Evolutionary conservation across 352 stramenopile genomes (phyloP).

Genomic region (Phytophthora colocasiae): DNA sequence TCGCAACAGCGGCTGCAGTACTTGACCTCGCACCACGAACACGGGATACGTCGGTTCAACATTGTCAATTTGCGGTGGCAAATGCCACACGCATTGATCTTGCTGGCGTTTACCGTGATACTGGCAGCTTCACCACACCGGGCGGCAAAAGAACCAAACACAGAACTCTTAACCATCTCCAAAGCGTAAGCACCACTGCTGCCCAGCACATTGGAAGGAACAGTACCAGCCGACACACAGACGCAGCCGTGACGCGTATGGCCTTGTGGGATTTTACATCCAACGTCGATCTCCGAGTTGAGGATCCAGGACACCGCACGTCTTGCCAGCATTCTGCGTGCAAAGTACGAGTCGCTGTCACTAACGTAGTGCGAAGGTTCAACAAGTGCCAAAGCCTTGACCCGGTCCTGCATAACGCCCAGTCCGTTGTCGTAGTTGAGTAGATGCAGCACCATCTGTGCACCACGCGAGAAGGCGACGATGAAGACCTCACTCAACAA

Average conservation of each 20-base stretch:
- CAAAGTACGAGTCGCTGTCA: conserved; percentile 83
- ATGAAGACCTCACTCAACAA: conserved; percentile 76
- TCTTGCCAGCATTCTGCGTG: conserved; percentile 67
- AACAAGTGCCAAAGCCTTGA: conserved; percentile 82
- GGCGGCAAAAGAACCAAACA: conserved; percentile 84
- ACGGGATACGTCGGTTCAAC: conserved; percentile 81
- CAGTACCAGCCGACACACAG: conserved; percentile 77
- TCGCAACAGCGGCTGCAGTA: conserved; percentile 87
- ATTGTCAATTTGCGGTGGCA: conserved; percentile 85
- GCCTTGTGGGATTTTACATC: conserved; percentile 74
- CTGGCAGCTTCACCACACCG: conserved; percentile 68
- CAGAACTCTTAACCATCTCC: conserved; percentile 85
- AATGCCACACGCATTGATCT: conserved; percentile 78
- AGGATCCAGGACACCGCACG: conserved; percentile 81
- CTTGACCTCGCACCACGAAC: conserved; percentile 88
- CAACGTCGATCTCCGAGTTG: conserved; percentile 75
- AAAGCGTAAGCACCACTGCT: conserved; percentile 82
- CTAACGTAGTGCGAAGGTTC: conserved; percentile 85
- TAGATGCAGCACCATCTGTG: conserved; percentile 83
- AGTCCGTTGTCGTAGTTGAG: conserved; percentile 82
- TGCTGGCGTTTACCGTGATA: conserved; percentile 79
- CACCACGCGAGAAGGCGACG: conserved; percentile 77
- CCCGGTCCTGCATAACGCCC: conserved; percentile 81
- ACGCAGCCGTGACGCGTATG: conserved; percentile 79
- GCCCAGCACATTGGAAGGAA: conserved; percentile 70